These are phyloP conservation scores for Theobroma grandiflorum DNA, from an alignment of 441 rosid genomes.

Conservation along the genomic window DNA sequence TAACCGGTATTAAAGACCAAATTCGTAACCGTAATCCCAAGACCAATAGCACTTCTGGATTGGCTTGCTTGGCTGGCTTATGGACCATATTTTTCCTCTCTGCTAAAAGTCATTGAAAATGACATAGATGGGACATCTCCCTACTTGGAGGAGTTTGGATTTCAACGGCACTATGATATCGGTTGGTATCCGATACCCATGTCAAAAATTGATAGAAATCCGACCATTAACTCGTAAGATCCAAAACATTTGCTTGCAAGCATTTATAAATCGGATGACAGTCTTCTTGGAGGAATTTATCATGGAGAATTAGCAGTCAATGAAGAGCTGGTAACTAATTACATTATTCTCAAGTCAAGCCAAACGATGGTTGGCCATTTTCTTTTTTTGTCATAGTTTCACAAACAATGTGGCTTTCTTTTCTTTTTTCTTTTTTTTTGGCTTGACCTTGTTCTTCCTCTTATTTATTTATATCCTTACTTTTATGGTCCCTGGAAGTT, in stretches of 20 bases:
- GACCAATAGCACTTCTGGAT: not conserved
- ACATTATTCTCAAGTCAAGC: not conserved
- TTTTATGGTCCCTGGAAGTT: not conserved
- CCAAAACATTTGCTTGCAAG: not conserved
- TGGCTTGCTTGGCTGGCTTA: not conserved
- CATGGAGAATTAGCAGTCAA: not conserved
- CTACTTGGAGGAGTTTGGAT: not conserved
- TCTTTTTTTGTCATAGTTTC: not conserved
- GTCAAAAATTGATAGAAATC: not conserved
- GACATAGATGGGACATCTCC: not conserved
- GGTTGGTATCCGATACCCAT: not conserved
- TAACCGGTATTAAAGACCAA: not conserved
- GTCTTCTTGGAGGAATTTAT: not conserved
- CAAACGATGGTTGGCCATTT: not conserved
- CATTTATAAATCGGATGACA: not conserved
- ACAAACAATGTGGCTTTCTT: not conserved
- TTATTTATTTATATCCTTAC: no score
- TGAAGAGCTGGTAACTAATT: not conserved
- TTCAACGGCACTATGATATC: not conserved
- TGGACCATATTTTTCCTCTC: not conserved
- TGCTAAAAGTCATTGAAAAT: not conserved
- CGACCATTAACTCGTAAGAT: not conserved
- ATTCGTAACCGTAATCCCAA: no score
- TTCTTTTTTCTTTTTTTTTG: no score
- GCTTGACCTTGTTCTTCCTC: not conserved